A percentile compares a stretch with the other conserved stretches of the same genome.
Evolutionary conservation across 208 protist species (phyloP).

Genomic region (Histomonas meleagridis): DNA sequence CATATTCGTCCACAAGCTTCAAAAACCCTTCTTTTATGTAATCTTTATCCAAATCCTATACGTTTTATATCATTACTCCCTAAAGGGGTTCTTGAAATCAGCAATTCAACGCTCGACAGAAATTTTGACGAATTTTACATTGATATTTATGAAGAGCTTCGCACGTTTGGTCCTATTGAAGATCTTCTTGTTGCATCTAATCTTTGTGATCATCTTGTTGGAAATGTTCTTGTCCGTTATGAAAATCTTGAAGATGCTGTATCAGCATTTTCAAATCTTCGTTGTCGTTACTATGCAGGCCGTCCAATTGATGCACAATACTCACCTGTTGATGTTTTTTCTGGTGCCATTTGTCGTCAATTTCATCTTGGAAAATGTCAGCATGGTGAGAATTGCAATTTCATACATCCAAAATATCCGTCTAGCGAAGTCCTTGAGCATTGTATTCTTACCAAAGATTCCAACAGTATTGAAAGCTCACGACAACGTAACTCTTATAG

Average conservation of each 20-base stretch:
- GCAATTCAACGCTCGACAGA: background rate
- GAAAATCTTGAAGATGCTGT: background rate
- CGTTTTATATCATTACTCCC: background rate
- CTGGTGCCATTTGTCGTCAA: background rate
- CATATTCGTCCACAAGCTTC: background rate
- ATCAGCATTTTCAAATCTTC: background rate
- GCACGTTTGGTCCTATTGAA: background rate
- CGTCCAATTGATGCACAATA: background rate
- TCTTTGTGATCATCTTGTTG: background rate
- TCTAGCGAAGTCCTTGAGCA: background rate
- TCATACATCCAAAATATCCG: background rate
- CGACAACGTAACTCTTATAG: too few relatives aligned
- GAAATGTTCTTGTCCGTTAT: background rate
- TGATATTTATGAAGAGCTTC: constrained; percentile 23
- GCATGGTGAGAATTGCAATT: constrained; percentile 11
- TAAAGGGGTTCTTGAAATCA: background rate
- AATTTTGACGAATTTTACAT: constrained; percentile 35
- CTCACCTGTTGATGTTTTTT: background rate
- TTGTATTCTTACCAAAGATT: background rate
- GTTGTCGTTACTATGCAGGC: background rate
- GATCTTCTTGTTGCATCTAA: background rate
- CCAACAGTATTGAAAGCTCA: too few relatives aligned
- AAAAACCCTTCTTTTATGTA: background rate
- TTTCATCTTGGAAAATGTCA: background rate
- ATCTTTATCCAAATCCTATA: constrained; percentile 15